Base-by-base conservation (phyloP, 805 yeast species). In the Candida alai region DNA sequence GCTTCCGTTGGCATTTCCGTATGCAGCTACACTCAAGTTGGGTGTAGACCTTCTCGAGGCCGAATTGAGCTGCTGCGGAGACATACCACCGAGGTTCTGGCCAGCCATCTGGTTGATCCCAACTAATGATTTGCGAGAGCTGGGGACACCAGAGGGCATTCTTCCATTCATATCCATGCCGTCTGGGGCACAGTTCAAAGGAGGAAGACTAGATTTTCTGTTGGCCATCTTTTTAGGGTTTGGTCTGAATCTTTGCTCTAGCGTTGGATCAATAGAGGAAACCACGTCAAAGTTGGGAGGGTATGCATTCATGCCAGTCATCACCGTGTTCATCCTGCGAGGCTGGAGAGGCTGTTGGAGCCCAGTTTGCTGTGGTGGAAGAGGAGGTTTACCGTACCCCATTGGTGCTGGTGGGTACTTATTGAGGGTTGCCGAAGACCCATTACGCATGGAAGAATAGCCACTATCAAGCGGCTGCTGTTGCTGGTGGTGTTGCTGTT, bases 161-260 rank as follows among this genome's bases (percentile, higher is more conserved):
- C 71, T 52, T n/a, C 70, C 70, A 10, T 71, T 70, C 53, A 62
- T 54, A 46, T 65, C 72, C 13, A 64, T 35, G 2, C 58, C 60
- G 8, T 52, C 53, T 17, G 54, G 30, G 15, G 41, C 40, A n/a
- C 58, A 60, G 14, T 50, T 49, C 51, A 60, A 52, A 27, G 47
- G 53, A 5, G 64, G 59, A 41, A 54, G 56, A 6, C 50, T 60
- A 1, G 69, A 62, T 19, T 69, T 53, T 28, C 71, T 59, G 39
- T 58, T 61, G 10, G 5, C 13, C 4, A 8, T 8, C 9, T 29
- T 29, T 44, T 60, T 62, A 18, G 60, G 54, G 18, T 43, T 36
- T 19, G 25, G 35, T 25, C 41, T 52, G 35, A 52, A 52, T 29
- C 60, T 35, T 19, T 38, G 52, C 32, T 51, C 60, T n/a, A 52